Base-by-base conservation (phyloP, 805 yeast genomes). In the Suhomyces sp. region DNA sequence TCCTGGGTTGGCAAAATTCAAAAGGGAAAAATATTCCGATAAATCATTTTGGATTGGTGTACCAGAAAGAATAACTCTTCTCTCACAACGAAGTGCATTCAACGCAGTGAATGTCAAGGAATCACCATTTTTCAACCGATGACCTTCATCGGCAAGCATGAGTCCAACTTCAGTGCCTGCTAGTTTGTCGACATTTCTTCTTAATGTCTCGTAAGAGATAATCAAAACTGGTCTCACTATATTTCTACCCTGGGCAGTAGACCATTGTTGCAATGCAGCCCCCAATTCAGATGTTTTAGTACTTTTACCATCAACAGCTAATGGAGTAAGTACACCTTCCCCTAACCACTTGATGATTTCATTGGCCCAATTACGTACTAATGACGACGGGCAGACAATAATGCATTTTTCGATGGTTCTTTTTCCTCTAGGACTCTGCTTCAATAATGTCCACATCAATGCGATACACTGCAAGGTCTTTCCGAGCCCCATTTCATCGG, bases 31-130 rank as follows among this genome's bases (percentile, higher is more conserved):
- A 62, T 91, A 91, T 60, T 91, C 98, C 0, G 95, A 82, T 22
- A 91, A 68, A 64, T 91, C 98, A 51, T 91, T 91, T 58, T 91
- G 98, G 44, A 91, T 90, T 0, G 98, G 98, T 0, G 98, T 91
- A 24, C 98, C 98, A 1, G 96, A 87, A 15, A 91, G 64, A 45
- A 91, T 91, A 6, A 91, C 97, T 39, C 98, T 72, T 51, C 98
- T 71, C 32, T 82, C 79, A 54, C 95, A 91, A 33, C 83, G 78
- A 36, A 93, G 71, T n/a, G 88, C 75, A 50, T 87, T 81, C 25
- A 91, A 70, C 0, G 97, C 87, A 0, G 87, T 86, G 49, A 88
- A 91, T 0, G 98, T 93, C 35, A 83, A 73, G 1, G 96, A 88
- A 23, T 91, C 98, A 12, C 95, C 95, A 56, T 91, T 67, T 33